Base-by-base conservation (phyloP, 75 land plant species). In the Sequoia sempervirens region DNA sequence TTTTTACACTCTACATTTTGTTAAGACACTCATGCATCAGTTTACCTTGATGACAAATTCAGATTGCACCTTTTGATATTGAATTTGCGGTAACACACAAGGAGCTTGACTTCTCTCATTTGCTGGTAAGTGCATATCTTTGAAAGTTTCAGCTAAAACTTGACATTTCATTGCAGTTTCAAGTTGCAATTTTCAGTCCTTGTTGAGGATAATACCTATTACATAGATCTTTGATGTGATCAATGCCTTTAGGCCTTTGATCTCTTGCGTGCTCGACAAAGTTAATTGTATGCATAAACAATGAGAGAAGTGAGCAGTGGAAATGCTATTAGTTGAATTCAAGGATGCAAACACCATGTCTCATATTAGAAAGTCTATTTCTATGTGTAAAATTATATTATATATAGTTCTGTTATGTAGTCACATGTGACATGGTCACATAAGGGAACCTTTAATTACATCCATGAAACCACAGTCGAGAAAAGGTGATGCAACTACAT, bases 51-150 rank as follows among this genome's bases (percentile, higher is more conserved):
- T 43, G 76, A 38, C n/a, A 61, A 23, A 11, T 80, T 26, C 90
- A 95, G 98, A 96, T 96, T 82, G 99, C 99, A 56, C 95, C 97
- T 18, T 98, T 98, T 86, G 99, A 98, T 81, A 95, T 98, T 61
- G 99, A 98, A 82, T 98, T 98, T 87, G 94, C 99, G 36, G 98
- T 95, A 13, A 98, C 99, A 15, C 94, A 98, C 89, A 98, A 98
- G 90, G 99, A 98, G 88, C 92, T 98, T 78, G 99, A 98, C 86
- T 98, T 96, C 87, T 91, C 99, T 84, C 99, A 98, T 90, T 84
- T 98, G 83, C 91, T 96, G 91, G 98, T 96, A 41, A 83, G 93
- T 86, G 32, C 45, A 37, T 78, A 78, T 10, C 45, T 43, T n/a
- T 26, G 17, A 78, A 12, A 75, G 40, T 38, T 38, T 75, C 41